These are phyloP conservation scores for Calonectria montana DNA, from an alignment of 2,329 filamentous ascomycete genomes.

Conservation along the genomic window DNA sequence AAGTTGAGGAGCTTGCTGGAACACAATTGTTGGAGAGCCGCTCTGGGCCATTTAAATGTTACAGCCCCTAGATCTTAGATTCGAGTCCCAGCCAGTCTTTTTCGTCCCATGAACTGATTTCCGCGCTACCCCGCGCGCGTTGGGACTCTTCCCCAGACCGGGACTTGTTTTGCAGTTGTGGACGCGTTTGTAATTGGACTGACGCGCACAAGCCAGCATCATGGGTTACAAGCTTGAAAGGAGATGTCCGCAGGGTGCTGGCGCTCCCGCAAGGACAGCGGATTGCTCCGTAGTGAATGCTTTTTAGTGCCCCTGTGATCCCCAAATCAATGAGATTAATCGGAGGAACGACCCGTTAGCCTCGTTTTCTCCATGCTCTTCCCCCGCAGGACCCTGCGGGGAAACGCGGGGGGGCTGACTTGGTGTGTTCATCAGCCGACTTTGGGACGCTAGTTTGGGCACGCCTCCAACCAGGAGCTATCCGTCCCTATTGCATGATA, in stretches of 20 bases:
- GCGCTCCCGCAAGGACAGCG: neutral
- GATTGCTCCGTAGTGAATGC: neutral
- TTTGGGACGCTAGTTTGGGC: too few species aligned
- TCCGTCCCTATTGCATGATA: neutral
- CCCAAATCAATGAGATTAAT: neutral
- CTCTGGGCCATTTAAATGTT: neutral
- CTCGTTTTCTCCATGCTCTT: neutral
- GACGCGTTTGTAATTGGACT: neutral
- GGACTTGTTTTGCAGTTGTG: neutral
- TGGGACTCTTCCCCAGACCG: neutral
- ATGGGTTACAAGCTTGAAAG: neutral
- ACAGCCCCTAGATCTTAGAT: neutral
- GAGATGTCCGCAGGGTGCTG: neutral
- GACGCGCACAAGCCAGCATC: neutral
- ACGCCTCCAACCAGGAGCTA: neutral
- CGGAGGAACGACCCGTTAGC: neutral
- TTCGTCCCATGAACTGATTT: neutral
- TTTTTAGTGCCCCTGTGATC: neutral
- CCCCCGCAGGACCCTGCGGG: neutral
- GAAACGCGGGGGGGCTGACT: neutral
- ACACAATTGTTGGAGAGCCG: neutral
- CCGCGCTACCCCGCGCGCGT: neutral
- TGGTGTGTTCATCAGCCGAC: neutral
- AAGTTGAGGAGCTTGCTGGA: neutral
- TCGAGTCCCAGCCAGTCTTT: neutral